A percentile compares a stretch with the other conserved stretches of the same genome.
phyloP scores from a whole-genome alignment of 331 rosid genomes.

The Acacia concinna region DNA sequence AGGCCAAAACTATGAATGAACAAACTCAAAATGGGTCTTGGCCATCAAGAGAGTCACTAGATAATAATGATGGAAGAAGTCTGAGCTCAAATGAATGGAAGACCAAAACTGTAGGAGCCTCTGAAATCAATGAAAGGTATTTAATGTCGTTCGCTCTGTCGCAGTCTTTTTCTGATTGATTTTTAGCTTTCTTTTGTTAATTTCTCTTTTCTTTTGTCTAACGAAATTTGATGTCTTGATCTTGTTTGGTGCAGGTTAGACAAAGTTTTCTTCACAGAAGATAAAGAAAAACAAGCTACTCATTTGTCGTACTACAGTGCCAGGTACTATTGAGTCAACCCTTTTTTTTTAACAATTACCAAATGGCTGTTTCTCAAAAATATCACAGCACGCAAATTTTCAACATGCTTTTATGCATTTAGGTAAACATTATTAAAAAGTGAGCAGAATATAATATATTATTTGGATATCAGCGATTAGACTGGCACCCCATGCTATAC shows the following conservation, averaged over 20 bases:
- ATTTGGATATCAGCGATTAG: background rate
- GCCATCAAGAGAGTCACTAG: constrained; percentile 50
- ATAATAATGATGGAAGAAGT: constrained; percentile 46
- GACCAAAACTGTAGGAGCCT: constrained; percentile 24
- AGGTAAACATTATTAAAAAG: background rate
- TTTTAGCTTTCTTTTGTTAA: background rate
- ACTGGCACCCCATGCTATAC: background rate
- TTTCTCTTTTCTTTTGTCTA: constrained; percentile 1
- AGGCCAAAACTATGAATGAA: constrained; percentile 35
- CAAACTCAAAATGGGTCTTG: constrained; percentile 36
- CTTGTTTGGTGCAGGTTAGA: constrained; percentile 48
- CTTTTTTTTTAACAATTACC: background rate
- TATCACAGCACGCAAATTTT: background rate
- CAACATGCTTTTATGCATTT: constrained; percentile 24
- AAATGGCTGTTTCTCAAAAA: background rate
- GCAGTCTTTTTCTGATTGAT: background rate
- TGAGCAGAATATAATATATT: background rate
- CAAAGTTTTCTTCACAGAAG: constrained; percentile 40
- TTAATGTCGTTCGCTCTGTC: constrained; percentile 6
- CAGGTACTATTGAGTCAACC: constrained; percentile 41
- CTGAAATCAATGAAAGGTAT: constrained; percentile 59
- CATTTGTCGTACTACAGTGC: constrained; percentile 52
- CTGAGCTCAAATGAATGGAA: constrained; percentile 46
- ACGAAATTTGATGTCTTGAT: background rate
- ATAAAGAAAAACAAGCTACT: constrained; percentile 44